Evolutionary conservation across 805 yeast species (phyloP), one percentile per base, ranked within the genome.

Genomic region (Barnettozyma californica): DNA sequence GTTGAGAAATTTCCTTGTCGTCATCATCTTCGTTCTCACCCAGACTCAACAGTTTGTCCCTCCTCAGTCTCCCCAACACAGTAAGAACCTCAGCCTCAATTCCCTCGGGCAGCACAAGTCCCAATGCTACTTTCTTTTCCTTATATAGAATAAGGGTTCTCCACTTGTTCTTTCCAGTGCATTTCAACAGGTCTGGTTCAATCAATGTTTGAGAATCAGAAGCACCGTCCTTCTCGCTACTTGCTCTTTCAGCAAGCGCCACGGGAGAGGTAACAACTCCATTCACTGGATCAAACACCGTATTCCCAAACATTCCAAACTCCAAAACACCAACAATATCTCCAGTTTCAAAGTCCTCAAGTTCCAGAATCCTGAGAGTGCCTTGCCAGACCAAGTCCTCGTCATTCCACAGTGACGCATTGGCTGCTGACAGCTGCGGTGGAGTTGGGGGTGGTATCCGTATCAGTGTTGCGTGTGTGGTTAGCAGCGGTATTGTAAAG

Each of bases 121-220:
- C 77, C n/a, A 74, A 55, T 21, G 67, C 68, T 11, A 74, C 67
- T n/a, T 59, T 60, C 47, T 63, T 53, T 4, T 49, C 60, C 16
- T 58, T 58, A 41, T 64, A 62, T n/a, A 58, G 61, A 27, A 70
- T 60, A 8, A 68, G 47, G 6, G 73, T 58, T 21, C 69, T 69
- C 52, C 65, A 74, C 40, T 64, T 62, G 37, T 68, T 49, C 41
- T 43, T 47, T 16, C 43, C 43, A 14, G 14, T 25, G 33, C 43
- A 40, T 27, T 40, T 40, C 23, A 40, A 27, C 20, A 40, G 16
- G 20, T 40, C 43, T 21, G 43, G 43, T 26, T 40, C 43, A 21
- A 21, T 21, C 5, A 20, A 19, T 4, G 16, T 16, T 16, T 14
- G 16, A 4, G 58, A 50, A 6, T 21, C 25, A 20, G 33, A 8